Evolutionary conservation across 768 basidiomycete genomes (phyloP).

Genomic region (Lactifluus rugatus): DNA sequence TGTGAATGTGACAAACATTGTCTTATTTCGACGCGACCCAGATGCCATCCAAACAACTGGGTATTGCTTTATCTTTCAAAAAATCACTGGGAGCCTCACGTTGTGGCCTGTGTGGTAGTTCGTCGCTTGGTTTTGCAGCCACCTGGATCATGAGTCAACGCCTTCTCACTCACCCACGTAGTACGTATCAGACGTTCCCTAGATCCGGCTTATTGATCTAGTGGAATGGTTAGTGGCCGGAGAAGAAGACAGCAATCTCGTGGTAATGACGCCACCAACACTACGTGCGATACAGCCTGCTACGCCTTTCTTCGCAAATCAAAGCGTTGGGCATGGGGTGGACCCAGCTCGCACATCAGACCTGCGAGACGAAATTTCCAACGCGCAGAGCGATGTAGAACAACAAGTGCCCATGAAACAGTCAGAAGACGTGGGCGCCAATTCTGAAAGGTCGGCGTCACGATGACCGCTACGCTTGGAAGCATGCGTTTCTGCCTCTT

Average conservation of each 20-base stretch:
- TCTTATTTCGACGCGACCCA: slow-evolving; percentile 21
- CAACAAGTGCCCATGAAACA: neutral
- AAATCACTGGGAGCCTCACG: neutral
- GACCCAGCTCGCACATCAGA: neutral
- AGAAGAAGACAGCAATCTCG: neutral
- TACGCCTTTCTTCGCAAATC: neutral
- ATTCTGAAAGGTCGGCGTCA: neutral
- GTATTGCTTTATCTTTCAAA: neutral
- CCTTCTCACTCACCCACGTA: slow-evolving; percentile 28
- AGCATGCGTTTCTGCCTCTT: no score
- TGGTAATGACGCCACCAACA: neutral
- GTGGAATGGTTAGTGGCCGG: neutral
- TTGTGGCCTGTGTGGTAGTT: slow-evolving; percentile 17
- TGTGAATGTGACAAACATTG: slow-evolving; percentile 20
- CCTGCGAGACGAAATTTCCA: neutral
- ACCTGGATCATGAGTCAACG: slow-evolving; percentile 29
- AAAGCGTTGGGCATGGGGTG: neutral
- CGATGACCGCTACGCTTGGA: no score
- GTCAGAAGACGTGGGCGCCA: neutral
- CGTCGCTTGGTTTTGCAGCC: slow-evolving; percentile 26
- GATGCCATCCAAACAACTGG: slow-evolving; percentile 19
- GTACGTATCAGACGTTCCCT: slow-evolving; percentile 16
- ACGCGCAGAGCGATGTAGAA: neutral
- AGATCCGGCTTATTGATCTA: neutral
- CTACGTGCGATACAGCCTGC: neutral